These are phyloP conservation scores for Mucor irregularis DNA, from an alignment of 371 early-diverging fungal genomes.

Conservation along the genomic window DNA sequence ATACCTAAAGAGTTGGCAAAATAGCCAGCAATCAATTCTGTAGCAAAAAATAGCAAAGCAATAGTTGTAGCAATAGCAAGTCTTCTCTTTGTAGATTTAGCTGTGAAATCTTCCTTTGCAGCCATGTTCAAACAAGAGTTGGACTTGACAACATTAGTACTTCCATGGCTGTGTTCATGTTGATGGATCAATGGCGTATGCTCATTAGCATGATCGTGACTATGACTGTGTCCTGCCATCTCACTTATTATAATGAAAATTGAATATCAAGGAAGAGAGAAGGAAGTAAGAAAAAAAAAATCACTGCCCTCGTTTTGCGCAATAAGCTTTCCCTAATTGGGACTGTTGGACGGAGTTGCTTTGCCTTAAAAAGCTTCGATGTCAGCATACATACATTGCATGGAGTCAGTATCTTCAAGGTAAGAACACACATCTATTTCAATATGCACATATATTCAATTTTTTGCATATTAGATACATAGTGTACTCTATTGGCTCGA, in stretches of 20 bases:
- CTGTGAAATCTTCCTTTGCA: conserved; percentile 6
- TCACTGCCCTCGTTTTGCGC: no score
- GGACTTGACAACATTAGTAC: conserved; percentile 4
- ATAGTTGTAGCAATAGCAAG: conserved; percentile 51
- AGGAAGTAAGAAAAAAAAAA: not conserved
- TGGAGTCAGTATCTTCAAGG: no score
- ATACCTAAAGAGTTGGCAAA: conserved; percentile 59
- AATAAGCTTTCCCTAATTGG: no score
- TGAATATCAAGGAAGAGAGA: not conserved
- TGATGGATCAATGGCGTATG: conserved; percentile 6
- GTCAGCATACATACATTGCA: no score
- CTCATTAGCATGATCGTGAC: conserved; percentile 6
- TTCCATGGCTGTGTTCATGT: not conserved
- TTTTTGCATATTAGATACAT: no score
- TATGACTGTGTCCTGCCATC: not conserved
- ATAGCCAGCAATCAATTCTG: conserved; percentile 70
- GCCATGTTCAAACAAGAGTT: conserved; percentile 33
- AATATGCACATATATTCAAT: no score
- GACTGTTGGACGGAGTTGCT: no score
- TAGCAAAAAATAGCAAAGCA: conserved; percentile 64
- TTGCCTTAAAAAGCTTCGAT: no score
- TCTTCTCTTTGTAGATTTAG: conserved; percentile 30
- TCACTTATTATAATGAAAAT: not conserved
- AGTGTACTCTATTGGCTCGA: no score
- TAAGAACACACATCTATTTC: no score